Evolutionary conservation across 2,329 filamentous ascomycete genomes (phyloP).

Genomic region (Aureobasidium sp.): DNA sequence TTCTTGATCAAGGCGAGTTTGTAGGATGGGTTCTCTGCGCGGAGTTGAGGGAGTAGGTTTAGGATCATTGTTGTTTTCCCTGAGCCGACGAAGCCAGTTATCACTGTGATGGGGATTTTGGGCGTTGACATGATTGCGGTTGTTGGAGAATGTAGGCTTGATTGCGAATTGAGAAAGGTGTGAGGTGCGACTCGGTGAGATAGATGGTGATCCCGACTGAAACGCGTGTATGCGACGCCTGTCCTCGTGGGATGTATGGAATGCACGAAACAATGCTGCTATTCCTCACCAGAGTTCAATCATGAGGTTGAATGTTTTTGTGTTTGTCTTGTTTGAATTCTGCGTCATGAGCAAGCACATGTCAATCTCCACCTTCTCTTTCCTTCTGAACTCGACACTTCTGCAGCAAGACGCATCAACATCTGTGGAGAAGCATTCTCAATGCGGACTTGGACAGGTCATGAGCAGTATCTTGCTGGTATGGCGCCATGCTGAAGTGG

Average conservation of each 20-base stretch:
- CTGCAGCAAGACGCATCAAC: not conserved
- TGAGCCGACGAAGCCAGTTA: constrained; percentile 92
- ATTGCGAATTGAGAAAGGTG: no score
- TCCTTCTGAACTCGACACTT: not conserved
- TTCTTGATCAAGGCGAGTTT: constrained; percentile 93
- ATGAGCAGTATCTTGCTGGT: not conserved
- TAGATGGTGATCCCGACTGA: no score
- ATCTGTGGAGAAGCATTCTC: not conserved
- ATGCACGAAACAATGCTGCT: not conserved
- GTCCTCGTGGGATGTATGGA: not conserved
- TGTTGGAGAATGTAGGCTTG: not conserved
- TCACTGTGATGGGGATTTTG: constrained; percentile 76
- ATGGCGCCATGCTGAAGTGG: not conserved
- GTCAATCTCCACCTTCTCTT: not conserved
- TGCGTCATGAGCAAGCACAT: constrained; percentile 3
- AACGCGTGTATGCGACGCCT: not conserved
- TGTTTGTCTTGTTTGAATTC: constrained; percentile 8
- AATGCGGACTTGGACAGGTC: no score
- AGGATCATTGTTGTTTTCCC: constrained; percentile 96
- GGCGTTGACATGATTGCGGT: not conserved
- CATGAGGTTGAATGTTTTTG: constrained; percentile 2
- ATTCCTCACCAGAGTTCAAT: not conserved
- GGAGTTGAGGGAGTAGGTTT: constrained; percentile 85
- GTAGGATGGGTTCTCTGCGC: constrained; percentile 78
- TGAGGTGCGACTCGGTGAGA: no score